phyloP scores from a whole-genome alignment of 345 rosid genomes.

The Hibiscus mutabilis region DNA sequence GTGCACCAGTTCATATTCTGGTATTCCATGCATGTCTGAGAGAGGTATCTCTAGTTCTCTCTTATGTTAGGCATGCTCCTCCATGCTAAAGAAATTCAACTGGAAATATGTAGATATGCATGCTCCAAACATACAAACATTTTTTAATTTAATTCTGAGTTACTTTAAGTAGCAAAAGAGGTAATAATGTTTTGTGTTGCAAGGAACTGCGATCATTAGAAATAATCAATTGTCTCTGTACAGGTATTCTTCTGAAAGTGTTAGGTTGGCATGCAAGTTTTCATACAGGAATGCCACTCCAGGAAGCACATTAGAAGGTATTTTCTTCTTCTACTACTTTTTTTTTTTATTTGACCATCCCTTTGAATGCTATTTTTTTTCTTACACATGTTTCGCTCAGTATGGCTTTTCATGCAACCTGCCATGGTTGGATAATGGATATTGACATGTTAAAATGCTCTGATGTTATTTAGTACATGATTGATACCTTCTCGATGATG shows the following conservation, averaged over 20 bases:
- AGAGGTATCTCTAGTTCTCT: no score
- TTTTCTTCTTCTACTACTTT: not conserved
- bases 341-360: not conserved
- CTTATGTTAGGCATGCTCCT: no score
- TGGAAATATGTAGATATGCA: not conserved
- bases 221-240: not conserved
- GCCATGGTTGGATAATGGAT: slow-evolving; percentile 1
- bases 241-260: slow-evolving; percentile 89
- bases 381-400: slow-evolving; percentile 7
- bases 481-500: no score
- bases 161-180: not conserved
- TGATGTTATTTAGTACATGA: no score
- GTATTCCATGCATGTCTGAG: no score
- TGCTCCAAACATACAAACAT: not conserved
- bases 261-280: slow-evolving; percentile 71
- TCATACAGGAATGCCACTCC: slow-evolving; percentile 82
- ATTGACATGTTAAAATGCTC: not conserved
- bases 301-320: slow-evolving; percentile 82
- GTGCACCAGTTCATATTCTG: no score
- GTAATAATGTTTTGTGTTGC: not conserved
- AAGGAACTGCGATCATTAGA: not conserved
- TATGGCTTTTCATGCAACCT: not conserved
- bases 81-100: not conserved
- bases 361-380: not conserved
- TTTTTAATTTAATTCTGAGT: not conserved